Base-by-base conservation (phyloP, 2,329 filamentous ascomycete species). In the Periconia macrospinosa region DNA sequence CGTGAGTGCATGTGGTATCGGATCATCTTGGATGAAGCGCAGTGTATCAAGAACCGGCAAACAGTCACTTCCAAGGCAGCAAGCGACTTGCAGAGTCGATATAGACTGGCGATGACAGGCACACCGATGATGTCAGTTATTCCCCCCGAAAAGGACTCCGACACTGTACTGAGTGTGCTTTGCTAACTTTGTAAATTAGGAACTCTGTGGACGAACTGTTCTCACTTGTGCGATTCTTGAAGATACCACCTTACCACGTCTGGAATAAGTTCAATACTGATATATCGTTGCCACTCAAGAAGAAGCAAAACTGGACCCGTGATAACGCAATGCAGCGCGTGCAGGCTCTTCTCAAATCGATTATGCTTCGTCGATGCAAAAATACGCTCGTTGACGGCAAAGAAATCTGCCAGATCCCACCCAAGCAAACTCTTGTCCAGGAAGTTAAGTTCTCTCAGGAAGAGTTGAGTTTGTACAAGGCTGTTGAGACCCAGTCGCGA, bases 341-440 rank as follows among this genome's bases (percentile, higher is more conserved):
- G 6, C 90, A 91, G 54, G 85, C 85, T 6, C 74, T 96, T 6
- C 82, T 96, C 37, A 91, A 90, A 64, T 88, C 89, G 1, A 86
- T 92, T 45, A 87, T 96, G 75, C 80, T 96, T 47, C 88, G 92
- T 27, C 87, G 92, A 18, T 92, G 87, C 52, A 96, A 96, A 74
- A 81, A 84, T 33, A 91, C 91, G 0, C 76, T 83, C 58, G 87
- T 96, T 50, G 87, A 96, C 67, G 92, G 91, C 8, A 83, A 90
- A 61, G 90, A 89, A 0, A 90, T 93, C 52, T 78, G 92, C 44
- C 76, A 78, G 15, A 78, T 93, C 8, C 89, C 88, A 0, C 79
- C 83, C 9, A 89, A 91, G 66, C 81, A 80, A 23, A 44, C 42
- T 15, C 6, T 44, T 15, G 20, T 83, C 20, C 78, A 84, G 2